Base-by-base conservation (phyloP, 192 early-diverging fungal genomes). In the Linnemannia zychae region DNA sequence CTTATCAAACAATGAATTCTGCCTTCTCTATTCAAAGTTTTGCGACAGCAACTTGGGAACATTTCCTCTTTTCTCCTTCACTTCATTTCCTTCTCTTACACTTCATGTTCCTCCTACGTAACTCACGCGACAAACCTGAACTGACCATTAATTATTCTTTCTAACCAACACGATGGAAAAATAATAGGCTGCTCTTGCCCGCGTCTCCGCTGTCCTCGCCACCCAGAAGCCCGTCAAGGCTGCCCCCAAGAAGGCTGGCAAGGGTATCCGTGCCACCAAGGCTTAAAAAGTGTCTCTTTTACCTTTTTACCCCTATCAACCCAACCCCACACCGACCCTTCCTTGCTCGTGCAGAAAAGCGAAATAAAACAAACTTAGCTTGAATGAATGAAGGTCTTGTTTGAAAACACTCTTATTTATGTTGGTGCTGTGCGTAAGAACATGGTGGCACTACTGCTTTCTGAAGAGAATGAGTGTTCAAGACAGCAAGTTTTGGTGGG, bases 151-250 rank as follows among this genome's bases (percentile, higher is more conserved):
- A 53, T 24, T 17, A 66, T 17, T 49, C 38, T 65, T 28, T 46
- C 74, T 46, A 38, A 5, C 18, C 9, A 16, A 28, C 28, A 33
- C 48, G 15, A 52, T 52, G 7, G 38, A 34, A 47, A 38, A 31
- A 9, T 34, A 69, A 33, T 88, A 93, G 92, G 91, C 91, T 82
- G 94, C 96, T 76, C 90, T 95, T 75, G 94, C 93, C 77, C 94
- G 96, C 81, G 91, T 92, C 49, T 86, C 91, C 52, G 90, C 93
- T 68, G 82, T 97, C 86, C 82, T 92, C 80, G 89, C 90, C 77
- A 79, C 89, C 71, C 93, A 95, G 88, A 93, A 92, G 87, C 87
- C 89, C 66, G 81, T 84, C 72, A 93, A 93, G 90, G 88, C 84
- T 70, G 87, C 87, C 77, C 88, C 90, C 80, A 88, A 88, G 87